A percentile compares a stretch with the other conserved stretches of the same genome.
Conservation (phyloP, 345 rosid species). For the Tarenaya hassleriana region DNA sequence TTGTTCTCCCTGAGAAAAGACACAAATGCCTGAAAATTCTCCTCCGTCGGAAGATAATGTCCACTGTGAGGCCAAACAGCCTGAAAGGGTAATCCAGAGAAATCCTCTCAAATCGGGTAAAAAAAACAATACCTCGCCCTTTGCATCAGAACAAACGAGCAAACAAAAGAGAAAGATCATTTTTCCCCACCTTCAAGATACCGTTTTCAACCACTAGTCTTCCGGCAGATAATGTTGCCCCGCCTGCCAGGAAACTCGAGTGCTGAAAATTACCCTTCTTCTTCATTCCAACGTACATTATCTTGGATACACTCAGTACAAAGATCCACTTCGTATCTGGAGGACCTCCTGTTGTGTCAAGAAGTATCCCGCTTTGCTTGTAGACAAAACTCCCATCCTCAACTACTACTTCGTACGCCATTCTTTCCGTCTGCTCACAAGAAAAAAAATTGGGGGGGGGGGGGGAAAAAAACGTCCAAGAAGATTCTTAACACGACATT, state of each 20-base stretch:
- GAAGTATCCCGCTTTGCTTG: conserved; percentile 47
- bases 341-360: conserved; percentile 55
- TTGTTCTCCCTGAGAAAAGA: conserved; percentile 57
- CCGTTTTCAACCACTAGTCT: conserved; percentile 64
- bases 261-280: conserved; percentile 83
- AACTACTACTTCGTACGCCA: conserved; percentile 51
- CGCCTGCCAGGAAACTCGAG: conserved; percentile 89
- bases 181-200: conserved; percentile 43
- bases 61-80: conserved; percentile 97
- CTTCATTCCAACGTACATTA: conserved; percentile 62
- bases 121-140: too few species aligned
- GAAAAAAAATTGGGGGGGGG: not conserved
- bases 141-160: conserved; percentile 5
- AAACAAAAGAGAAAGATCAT: not conserved
- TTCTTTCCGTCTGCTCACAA: conserved; percentile 53
- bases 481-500: not conserved
- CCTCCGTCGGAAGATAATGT: conserved; percentile 94
- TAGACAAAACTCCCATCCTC: conserved; percentile 45
- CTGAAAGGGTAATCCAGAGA: conserved; percentile 31
- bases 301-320: conserved; percentile 67
- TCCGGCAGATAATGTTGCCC: conserved; percentile 88
- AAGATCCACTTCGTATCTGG: conserved; percentile 81
- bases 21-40: conserved; percentile 73
- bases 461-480: conserved; percentile 1
- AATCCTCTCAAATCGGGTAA: too few species aligned